Conservation (phyloP, 495 filamentous ascomycete genomes). For the Pseudotulostoma volvatum region DNA sequence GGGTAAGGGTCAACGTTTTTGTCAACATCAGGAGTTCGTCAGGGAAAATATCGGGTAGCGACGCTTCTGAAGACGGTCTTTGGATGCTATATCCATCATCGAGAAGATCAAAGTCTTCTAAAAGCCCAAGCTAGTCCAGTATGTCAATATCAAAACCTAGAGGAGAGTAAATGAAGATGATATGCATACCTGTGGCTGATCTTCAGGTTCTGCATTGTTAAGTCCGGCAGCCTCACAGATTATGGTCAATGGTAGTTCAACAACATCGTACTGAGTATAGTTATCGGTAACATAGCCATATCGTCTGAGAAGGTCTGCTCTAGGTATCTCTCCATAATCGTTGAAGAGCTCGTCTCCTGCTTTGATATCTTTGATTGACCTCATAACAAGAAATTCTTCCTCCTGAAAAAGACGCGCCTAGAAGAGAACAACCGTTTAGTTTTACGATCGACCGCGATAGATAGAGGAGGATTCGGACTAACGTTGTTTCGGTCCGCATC, state of each 20-base stretch:
- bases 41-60: conserved; percentile 23
- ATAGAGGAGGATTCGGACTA: conserved; percentile 7
- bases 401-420: conserved; percentile 56
- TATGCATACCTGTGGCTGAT: conserved; percentile 27
- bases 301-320: conserved; percentile 64
- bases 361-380: conserved; percentile 44
- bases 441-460: background rate
- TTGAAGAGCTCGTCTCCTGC: conserved; percentile 75
- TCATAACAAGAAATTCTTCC: conserved; percentile 46
- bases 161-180: background rate
- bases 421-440: conserved; percentile 9
- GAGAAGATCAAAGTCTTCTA: conserved; percentile 32
- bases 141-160: conserved; percentile 2
- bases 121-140: conserved; percentile 22
- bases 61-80: conserved; percentile 17
- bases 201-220: conserved; percentile 20
- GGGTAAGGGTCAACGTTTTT: conserved; percentile 25
- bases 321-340: conserved; percentile 75
- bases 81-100: conserved; percentile 41
- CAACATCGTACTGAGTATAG: conserved; percentile 65
- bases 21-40: conserved; percentile 35
- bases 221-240: conserved; percentile 37
- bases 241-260: conserved; percentile 47
- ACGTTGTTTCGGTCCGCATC: conserved; percentile 73
- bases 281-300: conserved; percentile 77